Base-by-base conservation (phyloP, 2,329 filamentous ascomycete genomes). In the Lasiodiplodia sp. region DNA sequence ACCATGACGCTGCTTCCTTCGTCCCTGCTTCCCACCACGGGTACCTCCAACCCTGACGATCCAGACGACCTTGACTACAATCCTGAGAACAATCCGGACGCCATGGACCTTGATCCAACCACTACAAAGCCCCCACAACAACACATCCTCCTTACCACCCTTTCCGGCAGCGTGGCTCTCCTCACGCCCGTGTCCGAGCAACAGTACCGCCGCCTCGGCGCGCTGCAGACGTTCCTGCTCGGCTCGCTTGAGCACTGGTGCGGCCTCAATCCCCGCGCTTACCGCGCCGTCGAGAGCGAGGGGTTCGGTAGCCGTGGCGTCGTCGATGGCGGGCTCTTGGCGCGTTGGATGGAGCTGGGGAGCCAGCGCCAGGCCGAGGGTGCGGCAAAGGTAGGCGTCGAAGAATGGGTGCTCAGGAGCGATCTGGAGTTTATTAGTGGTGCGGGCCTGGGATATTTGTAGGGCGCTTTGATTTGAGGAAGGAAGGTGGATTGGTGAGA, bases 201-300 rank as follows among this genome's bases (percentile, higher is more conserved):
- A 6, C 86, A 90, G 12, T 98, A 98, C 80, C 91, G 96, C 1
- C 91, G 94, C 0, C 86, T 99, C 3, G 90, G 90, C 4, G 93
- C 92, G 1, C 84, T 99, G 4, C 88, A 94, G 57, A 92, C 90
- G 4, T 94, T 96, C 76, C 85, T 99, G 1, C 85, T 90, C 10
- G 92, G 90, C 40, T 89, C 90, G 0, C 86, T 97, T 8, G 90
- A 92, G 53, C 90, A 94, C 71, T 83, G 91, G 4, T 92, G 90
- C 8, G 93, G 92, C 0, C 84, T 97, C 62, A 98, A 98, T 79
- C 91, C 93, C 2, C 89, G 92, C 67, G 92, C 90, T 0, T 92
- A 95, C 80, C 87, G 96, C 16, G 83, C 87, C 74, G 77, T 83
- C 23, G 83, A 84, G 47, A 81, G 78, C 4, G 83, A 82, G 55